Conservation (phyloP, 148 eudicot species). For the Amaranthus hypochondriacus region DNA sequence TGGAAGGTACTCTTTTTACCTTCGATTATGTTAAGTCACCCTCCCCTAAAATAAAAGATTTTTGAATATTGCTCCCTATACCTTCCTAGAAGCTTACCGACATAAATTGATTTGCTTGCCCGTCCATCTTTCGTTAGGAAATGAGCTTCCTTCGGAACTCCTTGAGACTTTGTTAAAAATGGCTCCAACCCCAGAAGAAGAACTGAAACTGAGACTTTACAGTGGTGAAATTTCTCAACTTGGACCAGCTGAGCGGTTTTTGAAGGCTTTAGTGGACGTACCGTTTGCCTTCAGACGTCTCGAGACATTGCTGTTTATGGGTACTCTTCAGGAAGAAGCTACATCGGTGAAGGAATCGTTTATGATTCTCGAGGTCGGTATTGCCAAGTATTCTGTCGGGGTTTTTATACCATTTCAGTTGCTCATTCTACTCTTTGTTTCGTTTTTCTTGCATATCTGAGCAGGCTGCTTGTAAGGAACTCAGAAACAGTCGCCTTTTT, state of each 20-base stretch:
- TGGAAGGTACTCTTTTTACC: constrained; percentile 43
- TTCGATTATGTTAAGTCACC: neutral
- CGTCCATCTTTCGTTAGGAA: constrained; percentile 18
- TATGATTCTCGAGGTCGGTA: constrained; percentile 51
- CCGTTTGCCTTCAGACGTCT: constrained; percentile 68
- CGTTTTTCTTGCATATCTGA: neutral
- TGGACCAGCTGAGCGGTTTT: constrained; percentile 78
- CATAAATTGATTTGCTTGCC: constrained; percentile 4
- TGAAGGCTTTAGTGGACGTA: constrained; percentile 62
- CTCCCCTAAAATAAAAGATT: neutral
- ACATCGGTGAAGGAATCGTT: constrained; percentile 46
- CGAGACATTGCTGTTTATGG: constrained; percentile 63
- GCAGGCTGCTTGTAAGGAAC: constrained; percentile 76
- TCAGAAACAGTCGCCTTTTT: constrained; percentile 57
- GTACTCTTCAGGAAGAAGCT: constrained; percentile 64
- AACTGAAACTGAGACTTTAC: constrained; percentile 58
- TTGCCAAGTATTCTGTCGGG: neutral
- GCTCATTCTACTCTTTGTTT: neutral
- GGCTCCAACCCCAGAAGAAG: constrained; percentile 78
- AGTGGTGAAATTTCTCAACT: constrained; percentile 58
- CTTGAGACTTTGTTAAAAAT: constrained; percentile 66
- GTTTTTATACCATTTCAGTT: neutral
- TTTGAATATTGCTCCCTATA: neutral
- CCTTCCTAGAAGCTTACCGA: neutral
- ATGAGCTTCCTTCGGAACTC: constrained; percentile 73